Evolutionary conservation across 495 filamentous ascomycete genomes (phyloP), one percentile per base, ranked within the genome.

Genomic region (Annulohypoxylon maeteangense): DNA sequence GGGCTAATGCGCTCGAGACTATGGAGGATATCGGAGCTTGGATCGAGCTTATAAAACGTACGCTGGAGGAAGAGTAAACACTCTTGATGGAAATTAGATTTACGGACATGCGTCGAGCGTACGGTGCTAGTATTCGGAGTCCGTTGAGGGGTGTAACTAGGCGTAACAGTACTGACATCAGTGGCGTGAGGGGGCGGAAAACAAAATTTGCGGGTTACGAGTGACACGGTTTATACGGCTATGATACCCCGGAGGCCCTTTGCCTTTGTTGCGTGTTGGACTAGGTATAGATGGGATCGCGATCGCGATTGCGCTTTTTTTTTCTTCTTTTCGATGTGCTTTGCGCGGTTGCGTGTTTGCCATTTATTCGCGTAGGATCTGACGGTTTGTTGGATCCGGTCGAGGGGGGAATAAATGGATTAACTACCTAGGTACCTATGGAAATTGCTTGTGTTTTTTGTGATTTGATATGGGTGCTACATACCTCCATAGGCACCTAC

Each of bases 1-100:
- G 71, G 71, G 75, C 68, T 6, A 34, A 71, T 27, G 67, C 50
- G 10, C 71, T 78, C 4, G 75, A 78, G 56, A 66, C 53, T 0
- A 59, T 70, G 45, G 75, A 78, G 56, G 66, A 78, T 61, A 48
- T 78, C 16, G 74, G 70, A 3, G 51, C 50, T 6, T 78, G 75
- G 75, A 72, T 78, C 27, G 75, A 78, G 48, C 36, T 74, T 2
- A 62, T 78, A 25, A 74, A 68, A 42, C 18, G 47, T 22, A 60
- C 6, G 8, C 47, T 75, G 23, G 75, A 11, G 8, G 47, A 74
- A 20, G 73, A 77, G 56, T 72, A 32, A 59, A n/a, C n/a, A n/a
- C n/a, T n/a, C n/a, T n/a, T n/a, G n/a, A 44, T 23, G 38, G 11
- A 7, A n/a, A 12, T 14, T 7, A 20, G 3, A 22, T 12, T n/a